Evolutionary conservation across 345 rosid species (phyloP), one percentile per base, ranked within the genome.

Genomic region (Ceriops decandra): DNA sequence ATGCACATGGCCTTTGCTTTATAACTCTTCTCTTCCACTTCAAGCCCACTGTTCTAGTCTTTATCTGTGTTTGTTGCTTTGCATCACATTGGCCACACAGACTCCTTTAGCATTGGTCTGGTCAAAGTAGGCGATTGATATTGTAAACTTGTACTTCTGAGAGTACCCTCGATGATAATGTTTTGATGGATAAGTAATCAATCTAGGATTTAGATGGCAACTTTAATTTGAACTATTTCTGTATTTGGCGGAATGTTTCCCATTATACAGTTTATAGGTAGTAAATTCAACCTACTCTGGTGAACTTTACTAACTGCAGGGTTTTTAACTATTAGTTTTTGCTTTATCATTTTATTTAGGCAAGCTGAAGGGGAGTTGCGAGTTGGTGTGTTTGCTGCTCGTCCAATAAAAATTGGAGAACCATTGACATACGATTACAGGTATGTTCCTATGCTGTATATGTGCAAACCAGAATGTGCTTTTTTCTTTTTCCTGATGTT

Each of bases 311-410:
- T 22, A 17, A 10, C 64, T 33, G 9, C 16, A 33, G 10, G 33
- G 67, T 19, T 59, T 61, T 68, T 61, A 42, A 75, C 8, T 24
- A 36, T 32, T 35, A 59, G 57, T 59, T 6, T 26, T 21, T 54
- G n/a, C 19, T 24, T 49, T 69, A 24, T 67, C 57, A 21, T 5
- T 51, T 72, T 62, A 58, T 60, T 33, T 77, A 90, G 98, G 98
- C 96, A 89, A 78, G 98, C 84, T 54, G 97, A 91, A 67, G 97
- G 97, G 57, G 95, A 93, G 85, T 88, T 82, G 26, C 88, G 97
- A 53, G 82, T 93, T 36, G 98, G 98, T 53, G 90, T 93, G 33
- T 93, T 93, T 85, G 98, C 96, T 53, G 88, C 93, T 74, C 96
- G 83, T 22, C 77, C 86, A 42, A 85, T 93, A 35, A 81, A 79